Base-by-base conservation (phyloP, 495 filamentous ascomycete genomes). In the Penicillium macrosclerotiorum region DNA sequence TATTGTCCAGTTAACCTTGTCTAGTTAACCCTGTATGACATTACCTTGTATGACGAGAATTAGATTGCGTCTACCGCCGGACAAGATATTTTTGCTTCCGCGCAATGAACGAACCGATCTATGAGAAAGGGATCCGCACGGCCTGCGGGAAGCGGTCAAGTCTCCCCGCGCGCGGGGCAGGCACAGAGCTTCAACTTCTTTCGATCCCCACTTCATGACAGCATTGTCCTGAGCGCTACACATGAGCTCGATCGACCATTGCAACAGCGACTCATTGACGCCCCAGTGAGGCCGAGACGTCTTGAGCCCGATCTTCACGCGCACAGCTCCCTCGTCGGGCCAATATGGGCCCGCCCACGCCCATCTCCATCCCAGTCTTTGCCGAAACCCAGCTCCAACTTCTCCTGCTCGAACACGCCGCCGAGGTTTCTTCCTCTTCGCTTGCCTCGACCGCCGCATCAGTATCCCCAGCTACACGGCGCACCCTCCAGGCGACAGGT, bases 401-500 rank as follows among this genome's bases (percentile, higher is more conserved):
- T 45, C 84, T 98, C 31, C 70, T 78, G 37, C 65, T 72, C 25
- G 94, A 98, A 66, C 86, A 90, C 42, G 74, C 80, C 58, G 83
- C 87, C 59, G 94, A 78, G 54, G 61, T 70, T 48, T 57, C 68
- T 40, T 68, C 71, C 36, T 73, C 69, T 18, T 55, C 63, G 9
- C 69, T 90, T 34, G 71, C 79, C 22, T 83, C 84, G 60, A 89
- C 88, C 31, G 71, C 85, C 39, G 64, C 78, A 11, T 83, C 95
- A 38, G 75, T 91, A 40, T 79, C 82, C 20, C 75, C 76, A 17
- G 76, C 84, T 38, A 83, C 88, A 12, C 88, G 93, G 12, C 68
- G 79, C 0, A 75, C 82, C 0, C 82, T 98, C 17, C 81, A 90
- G 63, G 84, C 88, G 39, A 89, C 90, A 3, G 93, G 93, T 29